A percentile compares a stretch with the other conserved stretches of the same genome.
Conservation (phyloP, 208 protist species). For the Trypanosoma lewisi region DNA sequence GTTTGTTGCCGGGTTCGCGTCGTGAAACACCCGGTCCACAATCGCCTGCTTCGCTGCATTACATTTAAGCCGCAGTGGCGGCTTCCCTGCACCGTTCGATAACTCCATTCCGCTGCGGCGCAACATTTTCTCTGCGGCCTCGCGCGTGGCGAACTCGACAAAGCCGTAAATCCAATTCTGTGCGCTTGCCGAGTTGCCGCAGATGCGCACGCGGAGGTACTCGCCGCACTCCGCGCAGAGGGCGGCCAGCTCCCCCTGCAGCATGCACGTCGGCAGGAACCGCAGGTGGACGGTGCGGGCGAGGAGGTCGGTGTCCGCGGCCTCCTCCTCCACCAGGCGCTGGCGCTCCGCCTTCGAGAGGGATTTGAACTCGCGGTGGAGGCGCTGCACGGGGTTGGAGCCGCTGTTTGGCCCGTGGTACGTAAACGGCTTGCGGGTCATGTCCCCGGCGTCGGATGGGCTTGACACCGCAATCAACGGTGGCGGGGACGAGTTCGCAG, state of each 20-base stretch:
- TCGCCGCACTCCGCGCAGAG: conserved; percentile 58
- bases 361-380: conserved; percentile 71
- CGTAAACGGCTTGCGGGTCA: conserved; percentile 27
- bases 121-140: conserved; percentile 46
- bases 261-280: conserved; percentile 55
- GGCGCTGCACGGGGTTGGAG: conserved; percentile 16
- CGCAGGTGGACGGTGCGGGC: conserved; percentile 67
- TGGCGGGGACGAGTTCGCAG: neutral
- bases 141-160: conserved; percentile 54
- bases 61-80: conserved; percentile 60
- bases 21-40: conserved; percentile 73
- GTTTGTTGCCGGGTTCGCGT: conserved; percentile 45
- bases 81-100: conserved; percentile 38
- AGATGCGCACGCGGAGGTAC: conserved; percentile 69
- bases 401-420: conserved; percentile 35
- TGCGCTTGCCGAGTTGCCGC: conserved; percentile 49
- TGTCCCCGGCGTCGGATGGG: neutral
- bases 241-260: conserved; percentile 57
- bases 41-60: conserved; percentile 59
- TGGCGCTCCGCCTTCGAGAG: conserved; percentile 58
- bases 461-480: neutral
- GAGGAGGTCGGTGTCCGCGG: conserved; percentile 45
- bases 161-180: conserved; percentile 77
- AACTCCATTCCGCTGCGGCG: conserved; percentile 52
- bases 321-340: conserved; percentile 33